Conservation (phyloP, 805 yeast genomes). For the Candida xiaguanensis region DNA sequence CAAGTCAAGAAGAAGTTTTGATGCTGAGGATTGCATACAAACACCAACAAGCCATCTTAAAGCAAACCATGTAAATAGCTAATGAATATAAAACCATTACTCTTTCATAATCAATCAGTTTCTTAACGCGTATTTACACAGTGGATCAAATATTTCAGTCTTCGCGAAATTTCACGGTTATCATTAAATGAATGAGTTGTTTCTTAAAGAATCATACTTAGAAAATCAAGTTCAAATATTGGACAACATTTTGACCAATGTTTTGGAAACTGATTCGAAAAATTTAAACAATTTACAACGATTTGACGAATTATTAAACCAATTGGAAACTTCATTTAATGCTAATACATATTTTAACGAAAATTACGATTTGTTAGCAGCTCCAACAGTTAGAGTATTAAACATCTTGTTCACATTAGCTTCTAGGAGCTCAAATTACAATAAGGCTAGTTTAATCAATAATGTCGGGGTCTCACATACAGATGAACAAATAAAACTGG, state of each 20-base stretch:
- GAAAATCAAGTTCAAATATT: constrained; percentile 15
- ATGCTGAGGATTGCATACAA: too few relatives aligned
- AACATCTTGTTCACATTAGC: constrained; percentile 31
- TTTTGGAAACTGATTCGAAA: constrained; percentile 8
- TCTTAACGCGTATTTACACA: too few relatives aligned
- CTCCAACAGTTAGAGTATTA: constrained; percentile 23
- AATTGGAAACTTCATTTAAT: constrained; percentile 18
- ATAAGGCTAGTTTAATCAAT: constrained; percentile 20
- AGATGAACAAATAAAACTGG: constrained; percentile 17
- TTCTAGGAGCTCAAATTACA: constrained; percentile 22
- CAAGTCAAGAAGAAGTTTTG: background rate
- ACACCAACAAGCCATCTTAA: too few relatives aligned
- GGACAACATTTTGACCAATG: constrained; percentile 9
- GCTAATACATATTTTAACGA: constrained; percentile 5
- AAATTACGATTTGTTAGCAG: constrained; percentile 2
- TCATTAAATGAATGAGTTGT: constrained; percentile 1
- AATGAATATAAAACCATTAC: too few relatives aligned
- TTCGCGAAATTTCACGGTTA: background rate
- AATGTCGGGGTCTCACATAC: constrained; percentile 16
- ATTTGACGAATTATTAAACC: constrained; percentile 25
- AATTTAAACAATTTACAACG: constrained; percentile 26
- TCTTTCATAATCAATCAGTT: too few relatives aligned
- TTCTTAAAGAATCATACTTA: constrained; percentile 10
- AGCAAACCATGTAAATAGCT: background rate
- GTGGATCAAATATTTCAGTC: too few relatives aligned